These are phyloP conservation scores for Sedum album DNA, from an alignment of 164 flowering plant genomes.

Conservation along the genomic window DNA sequence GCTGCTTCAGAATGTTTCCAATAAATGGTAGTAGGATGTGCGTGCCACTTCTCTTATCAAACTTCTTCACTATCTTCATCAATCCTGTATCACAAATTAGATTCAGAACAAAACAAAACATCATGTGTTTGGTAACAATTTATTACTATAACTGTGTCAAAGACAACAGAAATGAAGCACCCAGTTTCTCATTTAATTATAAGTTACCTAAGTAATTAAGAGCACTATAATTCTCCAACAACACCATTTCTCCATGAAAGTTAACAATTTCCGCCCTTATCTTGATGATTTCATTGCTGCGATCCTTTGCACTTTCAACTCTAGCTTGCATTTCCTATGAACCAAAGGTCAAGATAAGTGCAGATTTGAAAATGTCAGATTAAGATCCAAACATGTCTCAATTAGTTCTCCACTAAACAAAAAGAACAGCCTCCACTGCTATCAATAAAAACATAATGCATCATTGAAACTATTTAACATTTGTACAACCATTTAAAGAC, in stretches of 20 bases:
- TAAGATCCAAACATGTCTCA: too few species aligned
- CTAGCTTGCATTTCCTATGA: slow-evolving; percentile 68
- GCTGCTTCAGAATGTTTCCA: slow-evolving; percentile 53
- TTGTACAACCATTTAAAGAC: background rate
- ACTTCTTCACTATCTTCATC: slow-evolving; percentile 62
- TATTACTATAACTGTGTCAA: too few species aligned
- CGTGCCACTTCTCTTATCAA: slow-evolving; percentile 60
- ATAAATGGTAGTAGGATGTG: slow-evolving; percentile 58
- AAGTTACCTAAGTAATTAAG: slow-evolving; percentile 77
- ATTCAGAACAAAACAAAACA: too few species aligned
- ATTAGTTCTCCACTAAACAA: too few species aligned
- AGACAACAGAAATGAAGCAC: too few species aligned
- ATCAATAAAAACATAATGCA: too few species aligned
- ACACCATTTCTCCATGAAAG: slow-evolving; percentile 93
- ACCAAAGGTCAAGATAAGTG: slow-evolving; percentile 4
- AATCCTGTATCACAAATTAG: slow-evolving; percentile 17
- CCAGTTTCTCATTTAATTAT: too few species aligned
- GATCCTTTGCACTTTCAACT: slow-evolving; percentile 46
- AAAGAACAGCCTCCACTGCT: too few species aligned
- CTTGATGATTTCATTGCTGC: slow-evolving; percentile 46
- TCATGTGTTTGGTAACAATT: too few species aligned
- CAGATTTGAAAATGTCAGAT: background rate
- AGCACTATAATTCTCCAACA: too few species aligned
- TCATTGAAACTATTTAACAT: too few species aligned
- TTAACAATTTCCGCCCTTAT: slow-evolving; percentile 73